These are phyloP conservation scores for Salvia splendens DNA, from an alignment of 257 asterid genomes.

Conservation along the genomic window DNA sequence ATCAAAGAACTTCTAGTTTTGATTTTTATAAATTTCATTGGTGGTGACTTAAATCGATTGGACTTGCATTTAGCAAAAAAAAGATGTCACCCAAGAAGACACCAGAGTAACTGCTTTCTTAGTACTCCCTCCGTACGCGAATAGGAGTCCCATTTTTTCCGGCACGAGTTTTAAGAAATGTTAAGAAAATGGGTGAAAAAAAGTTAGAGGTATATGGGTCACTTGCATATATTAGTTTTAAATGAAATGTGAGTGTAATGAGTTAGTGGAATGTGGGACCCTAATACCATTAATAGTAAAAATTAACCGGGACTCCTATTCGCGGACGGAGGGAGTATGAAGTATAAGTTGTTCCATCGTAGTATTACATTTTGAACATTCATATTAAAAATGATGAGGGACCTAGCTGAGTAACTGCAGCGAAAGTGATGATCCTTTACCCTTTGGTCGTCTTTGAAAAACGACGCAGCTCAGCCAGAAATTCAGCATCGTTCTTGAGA, in stretches of 20 bases:
- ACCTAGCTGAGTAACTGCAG: conserved; percentile 20
- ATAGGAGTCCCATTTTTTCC: no score
- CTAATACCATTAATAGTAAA: no score
- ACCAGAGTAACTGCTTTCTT: neutral
- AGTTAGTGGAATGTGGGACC: no score
- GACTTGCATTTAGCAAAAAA: conserved; percentile 9
- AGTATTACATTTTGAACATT: conserved; percentile 17
- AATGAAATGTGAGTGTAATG: no score
- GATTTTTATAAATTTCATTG: neutral
- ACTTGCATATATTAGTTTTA: no score
- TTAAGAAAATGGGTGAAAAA: no score
- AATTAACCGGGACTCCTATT: no score
- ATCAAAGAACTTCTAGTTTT: conserved; percentile 1
- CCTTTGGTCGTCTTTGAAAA: conserved; percentile 44
- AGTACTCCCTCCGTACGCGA: no score
- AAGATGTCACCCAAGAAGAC: conserved; percentile 16
- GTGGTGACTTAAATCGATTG: conserved; percentile 4
- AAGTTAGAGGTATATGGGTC: no score
- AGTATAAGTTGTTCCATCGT: neutral
- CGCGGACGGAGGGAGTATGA: neutral
- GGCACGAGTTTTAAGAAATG: no score
- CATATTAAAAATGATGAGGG: neutral
- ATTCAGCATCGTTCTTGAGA: conserved; percentile 54
- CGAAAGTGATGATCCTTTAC: conserved; percentile 43
- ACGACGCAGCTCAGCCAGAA: conserved; percentile 63